Evolutionary conservation across 768 basidiomycete genomes (phyloP).

Genomic region (Goffeauzyma gilvescens): DNA sequence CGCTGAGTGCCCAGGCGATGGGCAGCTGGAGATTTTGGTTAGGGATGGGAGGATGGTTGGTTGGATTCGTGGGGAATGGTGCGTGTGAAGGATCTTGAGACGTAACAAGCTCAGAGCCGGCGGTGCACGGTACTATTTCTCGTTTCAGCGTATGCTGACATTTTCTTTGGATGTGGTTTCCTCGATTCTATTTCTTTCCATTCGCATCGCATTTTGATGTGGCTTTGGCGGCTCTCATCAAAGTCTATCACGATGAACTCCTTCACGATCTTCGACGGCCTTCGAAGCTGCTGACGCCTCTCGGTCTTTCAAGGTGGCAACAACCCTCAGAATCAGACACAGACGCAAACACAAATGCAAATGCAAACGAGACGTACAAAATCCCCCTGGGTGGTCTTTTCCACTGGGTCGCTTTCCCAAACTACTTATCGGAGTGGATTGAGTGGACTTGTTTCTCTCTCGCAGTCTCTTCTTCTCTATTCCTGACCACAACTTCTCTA

Average conservation of each 20-base stretch:
- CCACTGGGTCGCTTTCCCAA: conserved; percentile 65
- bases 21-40: conserved; percentile 38
- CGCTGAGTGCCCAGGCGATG: conserved; percentile 1
- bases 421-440: conserved; percentile 80
- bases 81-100: too few species aligned
- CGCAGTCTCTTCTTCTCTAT: conserved; percentile 36
- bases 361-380: conserved; percentile 23
- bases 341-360: conserved; percentile 4
- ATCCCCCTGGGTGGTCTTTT: conserved; percentile 59
- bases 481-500: too few species aligned
- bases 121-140: too few species aligned
- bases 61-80: conserved; percentile 55
- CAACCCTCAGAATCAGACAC: conserved; percentile 33
- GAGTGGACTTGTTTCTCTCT: conserved; percentile 83
- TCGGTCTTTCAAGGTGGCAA: neutral
- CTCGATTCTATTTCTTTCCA: too few species aligned
- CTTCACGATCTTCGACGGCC: conserved; percentile 55
- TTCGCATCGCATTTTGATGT: too few species aligned
- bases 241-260: conserved; percentile 68
- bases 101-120: too few species aligned
- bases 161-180: too few species aligned
- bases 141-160: too few species aligned
- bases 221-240: neutral
- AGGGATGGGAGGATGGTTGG: conserved; percentile 48
- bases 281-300: neutral